phyloP scores from a whole-genome alignment of 257 asterid genomes.

The Salvia miltiorrhiza region DNA sequence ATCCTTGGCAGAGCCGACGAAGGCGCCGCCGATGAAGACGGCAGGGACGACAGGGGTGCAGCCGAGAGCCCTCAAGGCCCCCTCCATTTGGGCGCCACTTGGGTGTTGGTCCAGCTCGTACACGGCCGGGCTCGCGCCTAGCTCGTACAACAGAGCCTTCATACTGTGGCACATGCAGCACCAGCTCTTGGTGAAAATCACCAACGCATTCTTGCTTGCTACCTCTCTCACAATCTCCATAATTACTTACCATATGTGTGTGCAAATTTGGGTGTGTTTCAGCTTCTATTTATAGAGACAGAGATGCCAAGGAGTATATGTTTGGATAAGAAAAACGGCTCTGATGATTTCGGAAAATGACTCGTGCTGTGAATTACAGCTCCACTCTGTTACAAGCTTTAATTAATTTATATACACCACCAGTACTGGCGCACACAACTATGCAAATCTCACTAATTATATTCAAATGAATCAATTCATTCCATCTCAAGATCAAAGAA shows the following conservation, averaged over 20 bases:
- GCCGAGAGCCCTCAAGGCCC: conserved; percentile 53
- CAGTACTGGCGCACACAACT: no score
- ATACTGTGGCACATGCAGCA: conserved; percentile 91
- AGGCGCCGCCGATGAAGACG: conserved; percentile 68
- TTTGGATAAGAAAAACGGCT: neutral
- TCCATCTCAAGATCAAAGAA: no score
- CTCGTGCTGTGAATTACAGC: neutral
- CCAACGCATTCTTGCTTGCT: conserved; percentile 70
- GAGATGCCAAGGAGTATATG: neutral
- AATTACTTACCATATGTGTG: no score
- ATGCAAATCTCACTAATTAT: no score
- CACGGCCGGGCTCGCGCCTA: conserved; percentile 77
- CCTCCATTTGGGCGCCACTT: conserved; percentile 58
- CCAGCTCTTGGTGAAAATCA: conserved; percentile 77
- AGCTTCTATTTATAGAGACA: conserved; percentile 5
- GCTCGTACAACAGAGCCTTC: conserved; percentile 63
- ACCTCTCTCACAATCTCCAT: conserved; percentile 63
- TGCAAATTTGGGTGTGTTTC: neutral
- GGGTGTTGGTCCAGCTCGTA: conserved; percentile 62
- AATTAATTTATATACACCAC: no score
- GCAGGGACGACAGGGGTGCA: conserved; percentile 72
- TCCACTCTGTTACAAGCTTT: neutral
- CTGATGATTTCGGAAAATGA: neutral
- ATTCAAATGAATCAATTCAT: no score
- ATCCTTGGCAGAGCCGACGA: conserved; percentile 66